Evolutionary conservation across 2,329 filamentous ascomycete genomes (phyloP).

Genomic region (Gliomastix tumulicola): DNA sequence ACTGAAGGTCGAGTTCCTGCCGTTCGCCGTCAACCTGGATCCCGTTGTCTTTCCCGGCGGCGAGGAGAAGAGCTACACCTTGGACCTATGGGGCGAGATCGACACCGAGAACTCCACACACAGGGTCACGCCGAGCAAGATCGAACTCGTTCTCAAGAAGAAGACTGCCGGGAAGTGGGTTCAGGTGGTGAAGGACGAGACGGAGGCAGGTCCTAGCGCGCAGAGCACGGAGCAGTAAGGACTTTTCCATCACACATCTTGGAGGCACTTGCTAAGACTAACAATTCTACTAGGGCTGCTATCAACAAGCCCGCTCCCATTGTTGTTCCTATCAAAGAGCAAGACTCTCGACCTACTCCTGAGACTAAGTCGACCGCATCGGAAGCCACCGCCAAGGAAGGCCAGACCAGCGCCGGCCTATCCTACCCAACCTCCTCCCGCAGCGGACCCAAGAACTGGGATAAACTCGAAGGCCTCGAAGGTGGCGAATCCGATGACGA

Average conservation of each 20-base stretch:
- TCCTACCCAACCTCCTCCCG: conserved; percentile 83
- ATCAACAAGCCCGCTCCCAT: too few species aligned
- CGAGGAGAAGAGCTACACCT: conserved; percentile 56
- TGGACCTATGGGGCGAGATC: conserved; percentile 59
- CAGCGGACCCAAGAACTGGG: conserved; percentile 84
- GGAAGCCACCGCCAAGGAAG: background rate
- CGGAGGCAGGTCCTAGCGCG: too few species aligned
- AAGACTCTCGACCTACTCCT: too few species aligned
- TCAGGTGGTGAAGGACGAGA: too few species aligned
- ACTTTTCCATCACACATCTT: too few species aligned
- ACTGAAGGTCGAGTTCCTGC: conserved; percentile 26
- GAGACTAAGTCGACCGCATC: too few species aligned
- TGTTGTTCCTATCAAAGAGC: too few species aligned
- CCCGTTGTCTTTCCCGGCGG: conserved; percentile 29
- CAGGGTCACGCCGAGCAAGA: conserved; percentile 67
- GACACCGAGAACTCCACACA: conserved; percentile 52
- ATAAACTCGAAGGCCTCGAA: conserved; percentile 56
- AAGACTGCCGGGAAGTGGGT: conserved; percentile 62
- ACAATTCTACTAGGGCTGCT: too few species aligned
- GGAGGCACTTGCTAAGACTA: too few species aligned
- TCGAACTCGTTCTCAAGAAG: conserved; percentile 72
- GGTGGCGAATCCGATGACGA: conserved; percentile 52
- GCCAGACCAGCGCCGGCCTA: conserved; percentile 26
- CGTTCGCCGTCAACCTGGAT: conserved; percentile 16
- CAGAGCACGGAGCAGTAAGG: too few species aligned